Percentiles rank a stretch among this genome's conserved stretches.
Evolutionary conservation across 805 yeast species (phyloP).

Genomic region (Groenewaldozyma salmanticensis): DNA sequence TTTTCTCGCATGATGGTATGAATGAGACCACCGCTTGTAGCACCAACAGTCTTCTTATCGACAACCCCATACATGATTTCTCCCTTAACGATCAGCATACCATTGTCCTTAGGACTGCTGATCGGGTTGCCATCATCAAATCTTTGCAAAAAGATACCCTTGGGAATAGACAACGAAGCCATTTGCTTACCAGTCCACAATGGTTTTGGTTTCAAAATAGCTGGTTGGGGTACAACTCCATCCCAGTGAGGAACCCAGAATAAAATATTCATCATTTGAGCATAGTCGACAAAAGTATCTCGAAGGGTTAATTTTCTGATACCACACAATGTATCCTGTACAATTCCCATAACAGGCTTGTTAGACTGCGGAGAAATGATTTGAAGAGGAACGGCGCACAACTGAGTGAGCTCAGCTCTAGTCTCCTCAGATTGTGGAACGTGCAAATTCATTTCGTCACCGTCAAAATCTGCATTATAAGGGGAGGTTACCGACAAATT

Average conservation of each 20-base stretch:
- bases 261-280: conserved; percentile 90
- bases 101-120: conserved; percentile 81
- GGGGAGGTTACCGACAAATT: conserved; percentile 97
- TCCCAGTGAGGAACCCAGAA: conserved; percentile 99
- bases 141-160: conserved; percentile 90
- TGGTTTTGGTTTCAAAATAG: conserved; percentile 87
- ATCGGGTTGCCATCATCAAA: conserved; percentile 83
- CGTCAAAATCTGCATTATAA: conserved; percentile 99
- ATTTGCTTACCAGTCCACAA: conserved; percentile 97
- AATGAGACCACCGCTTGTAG: conserved; percentile 95
- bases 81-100: conserved; percentile 93
- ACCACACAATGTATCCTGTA: conserved; percentile 97
- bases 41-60: conserved; percentile 96
- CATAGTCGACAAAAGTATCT: conserved; percentile 80
- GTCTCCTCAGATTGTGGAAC: conserved; percentile 99
- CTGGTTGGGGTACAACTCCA: conserved; percentile 94
- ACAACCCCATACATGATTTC: conserved; percentile 97
- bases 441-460: conserved; percentile 99
- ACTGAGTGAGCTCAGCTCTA: conserved; percentile 87
- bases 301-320: conserved; percentile 89
- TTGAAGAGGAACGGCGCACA: conserved; percentile 95
- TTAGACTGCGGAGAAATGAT: conserved; percentile 98
- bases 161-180: conserved; percentile 85
- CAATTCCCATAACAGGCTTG: conserved; percentile 99
- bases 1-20: conserved; percentile 97